These are phyloP conservation scores for Trichoderma sp. DNA, from an alignment of 2,329 filamentous ascomycete genomes.

Conservation along the genomic window DNA sequence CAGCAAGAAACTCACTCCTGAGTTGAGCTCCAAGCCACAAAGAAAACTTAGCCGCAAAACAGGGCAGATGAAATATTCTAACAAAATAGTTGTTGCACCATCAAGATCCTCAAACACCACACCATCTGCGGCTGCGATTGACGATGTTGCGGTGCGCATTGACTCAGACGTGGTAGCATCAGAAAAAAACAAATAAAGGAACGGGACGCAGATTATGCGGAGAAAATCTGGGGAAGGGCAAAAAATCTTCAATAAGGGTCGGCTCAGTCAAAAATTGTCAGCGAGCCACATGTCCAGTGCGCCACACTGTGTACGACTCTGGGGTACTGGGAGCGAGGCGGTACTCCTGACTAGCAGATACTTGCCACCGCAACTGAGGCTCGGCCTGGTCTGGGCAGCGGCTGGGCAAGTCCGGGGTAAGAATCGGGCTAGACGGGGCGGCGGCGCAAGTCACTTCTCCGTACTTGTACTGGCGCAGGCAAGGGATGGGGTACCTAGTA, in stretches of 20 bases:
- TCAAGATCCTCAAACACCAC: background rate
- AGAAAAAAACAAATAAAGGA: background rate
- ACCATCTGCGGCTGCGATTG: background rate
- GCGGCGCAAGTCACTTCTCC: background rate
- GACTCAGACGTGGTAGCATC: background rate
- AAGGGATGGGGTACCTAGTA: background rate
- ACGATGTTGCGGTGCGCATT: background rate
- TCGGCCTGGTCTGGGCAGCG: background rate
- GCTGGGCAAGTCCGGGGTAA: background rate
- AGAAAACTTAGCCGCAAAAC: background rate
- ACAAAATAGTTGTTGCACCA: background rate
- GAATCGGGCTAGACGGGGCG: background rate
- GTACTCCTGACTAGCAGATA: conserved; percentile 2
- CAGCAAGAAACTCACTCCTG: background rate
- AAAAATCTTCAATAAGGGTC: background rate
- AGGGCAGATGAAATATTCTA: background rate
- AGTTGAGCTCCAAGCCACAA: background rate
- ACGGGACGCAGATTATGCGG: conserved; percentile 10
- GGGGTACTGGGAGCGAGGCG: background rate
- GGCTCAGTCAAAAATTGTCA: background rate
- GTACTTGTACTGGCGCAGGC: background rate
- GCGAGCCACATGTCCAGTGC: background rate
- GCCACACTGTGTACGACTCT: background rate
- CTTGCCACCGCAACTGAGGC: background rate
- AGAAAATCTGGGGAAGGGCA: conserved; percentile 17